Conservation (phyloP, 2,329 filamentous ascomycete genomes). For the Trichophyton schoenleinii region DNA sequence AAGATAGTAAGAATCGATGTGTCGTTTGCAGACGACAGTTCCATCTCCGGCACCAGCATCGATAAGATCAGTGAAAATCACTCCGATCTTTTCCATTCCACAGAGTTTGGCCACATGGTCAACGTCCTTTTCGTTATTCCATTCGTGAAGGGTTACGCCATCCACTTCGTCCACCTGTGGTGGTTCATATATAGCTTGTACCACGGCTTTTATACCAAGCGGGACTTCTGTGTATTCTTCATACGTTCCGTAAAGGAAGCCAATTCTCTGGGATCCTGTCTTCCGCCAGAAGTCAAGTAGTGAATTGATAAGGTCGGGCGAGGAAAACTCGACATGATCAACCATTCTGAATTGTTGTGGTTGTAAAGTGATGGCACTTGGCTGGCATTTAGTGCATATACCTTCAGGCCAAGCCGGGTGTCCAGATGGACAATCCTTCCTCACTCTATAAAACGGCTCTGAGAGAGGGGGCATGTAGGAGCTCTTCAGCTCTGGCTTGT, state of each 20-base stretch:
- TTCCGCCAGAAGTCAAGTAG: constrained; percentile 86
- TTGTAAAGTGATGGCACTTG: constrained; percentile 88
- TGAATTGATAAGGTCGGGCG: constrained; percentile 70
- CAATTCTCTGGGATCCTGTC: constrained; percentile 73
- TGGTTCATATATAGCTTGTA: constrained; percentile 94
- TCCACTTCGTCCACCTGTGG: constrained; percentile 83
- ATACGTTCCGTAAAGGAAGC: constrained; percentile 83
- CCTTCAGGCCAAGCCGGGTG: constrained; percentile 90
- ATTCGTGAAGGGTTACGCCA: constrained; percentile 71
- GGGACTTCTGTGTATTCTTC: constrained; percentile 86
- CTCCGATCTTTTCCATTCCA: constrained; percentile 75
- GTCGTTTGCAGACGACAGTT: constrained; percentile 83
- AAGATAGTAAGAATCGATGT: constrained; percentile 88
- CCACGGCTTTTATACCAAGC: constrained; percentile 84
- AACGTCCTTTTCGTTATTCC: constrained; percentile 72
- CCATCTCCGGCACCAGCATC: constrained; percentile 72
- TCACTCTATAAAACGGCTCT: constrained; percentile 86
- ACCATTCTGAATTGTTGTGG: constrained; percentile 93
- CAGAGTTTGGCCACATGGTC: constrained; percentile 70
- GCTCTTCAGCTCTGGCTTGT: constrained; percentile 83
- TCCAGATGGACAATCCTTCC: constrained; percentile 77
- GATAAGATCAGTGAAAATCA: constrained; percentile 87
- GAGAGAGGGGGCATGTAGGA: constrained; percentile 92
- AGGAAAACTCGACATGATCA: constrained; percentile 92
- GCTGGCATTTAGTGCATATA: constrained; percentile 96